Evolutionary conservation across 148 eudicot genomes (phyloP).

Genomic region (Salicornia ramosissima): DNA sequence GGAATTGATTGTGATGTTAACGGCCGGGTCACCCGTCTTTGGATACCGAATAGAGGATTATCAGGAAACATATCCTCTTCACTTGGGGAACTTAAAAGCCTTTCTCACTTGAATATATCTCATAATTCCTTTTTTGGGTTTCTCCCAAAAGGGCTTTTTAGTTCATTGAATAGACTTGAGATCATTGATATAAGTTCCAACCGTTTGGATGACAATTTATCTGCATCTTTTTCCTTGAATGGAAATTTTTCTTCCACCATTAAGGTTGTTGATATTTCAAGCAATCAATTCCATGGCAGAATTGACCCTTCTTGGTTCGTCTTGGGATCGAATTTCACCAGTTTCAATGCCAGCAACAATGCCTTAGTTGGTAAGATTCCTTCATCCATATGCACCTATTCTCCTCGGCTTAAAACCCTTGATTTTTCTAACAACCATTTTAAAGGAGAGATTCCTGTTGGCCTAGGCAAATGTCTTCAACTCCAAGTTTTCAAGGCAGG

Average conservation of each 20-base stretch:
- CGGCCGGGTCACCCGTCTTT: constrained; percentile 41
- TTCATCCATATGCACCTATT: constrained; percentile 39
- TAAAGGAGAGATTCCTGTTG: constrained; percentile 40
- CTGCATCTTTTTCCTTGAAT: constrained; percentile 24
- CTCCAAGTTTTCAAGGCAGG: constrained; percentile 57
- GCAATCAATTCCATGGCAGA: constrained; percentile 50
- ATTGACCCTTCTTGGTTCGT: constrained; percentile 39
- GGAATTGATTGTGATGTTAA: constrained; percentile 52
- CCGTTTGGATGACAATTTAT: constrained; percentile 39
- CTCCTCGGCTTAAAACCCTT: constrained; percentile 39
- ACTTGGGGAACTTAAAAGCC: constrained; percentile 41
- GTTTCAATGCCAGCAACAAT: constrained; percentile 58
- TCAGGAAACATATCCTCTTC: constrained; percentile 41
- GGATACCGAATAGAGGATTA: constrained; percentile 49
- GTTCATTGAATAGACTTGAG: constrained; percentile 40
- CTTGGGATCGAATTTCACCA: constrained; percentile 39
- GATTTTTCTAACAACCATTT: constrained; percentile 64
- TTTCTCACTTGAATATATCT: constrained; percentile 60
- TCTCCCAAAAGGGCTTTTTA: constrained; percentile 54
- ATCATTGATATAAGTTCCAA: constrained; percentile 69
- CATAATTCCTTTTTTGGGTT: constrained; percentile 53
- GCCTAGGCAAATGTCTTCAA: constrained; percentile 45
- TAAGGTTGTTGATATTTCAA: constrained; percentile 41
- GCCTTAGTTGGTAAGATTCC: constrained; percentile 53
- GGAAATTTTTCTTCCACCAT: constrained; percentile 41